phyloP scores from a whole-genome alignment of 2,329 filamentous ascomycete species.

The Penicillium sp. region DNA sequence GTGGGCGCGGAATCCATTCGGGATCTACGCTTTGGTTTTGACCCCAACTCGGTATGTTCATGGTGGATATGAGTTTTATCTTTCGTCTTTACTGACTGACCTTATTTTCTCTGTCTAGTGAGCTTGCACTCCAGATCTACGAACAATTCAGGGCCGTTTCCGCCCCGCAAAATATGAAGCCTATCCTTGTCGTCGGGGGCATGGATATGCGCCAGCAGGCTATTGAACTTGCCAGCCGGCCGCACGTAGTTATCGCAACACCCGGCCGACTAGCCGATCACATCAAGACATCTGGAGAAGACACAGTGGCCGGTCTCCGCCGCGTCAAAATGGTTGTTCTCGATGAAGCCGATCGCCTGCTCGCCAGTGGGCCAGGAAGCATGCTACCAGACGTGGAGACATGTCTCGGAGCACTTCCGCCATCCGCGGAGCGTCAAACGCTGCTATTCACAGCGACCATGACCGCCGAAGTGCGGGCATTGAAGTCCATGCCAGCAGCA shows the following conservation, averaged over 20 bases:
- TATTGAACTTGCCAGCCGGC: slow-evolving; percentile 73
- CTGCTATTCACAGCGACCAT: slow-evolving; percentile 95
- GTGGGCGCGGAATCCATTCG: slow-evolving; percentile 88
- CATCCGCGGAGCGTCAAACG: slow-evolving; percentile 77
- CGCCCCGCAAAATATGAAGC: slow-evolving; percentile 80
- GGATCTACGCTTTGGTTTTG: slow-evolving; percentile 83
- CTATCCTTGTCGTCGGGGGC: slow-evolving; percentile 85
- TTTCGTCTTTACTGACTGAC: background rate
- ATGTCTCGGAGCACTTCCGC: slow-evolving; percentile 77
- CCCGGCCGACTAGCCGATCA: slow-evolving; percentile 92
- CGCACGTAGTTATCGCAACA: slow-evolving; percentile 91
- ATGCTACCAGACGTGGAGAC: slow-evolving; percentile 95
- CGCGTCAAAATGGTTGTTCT: slow-evolving; percentile 83
- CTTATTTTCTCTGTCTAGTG: slow-evolving; percentile 49
- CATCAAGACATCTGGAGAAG: slow-evolving; percentile 83
- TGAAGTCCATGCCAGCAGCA: slow-evolving; percentile 72
- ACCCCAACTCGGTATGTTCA: slow-evolving; percentile 71
- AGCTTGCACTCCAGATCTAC: slow-evolving; percentile 91
- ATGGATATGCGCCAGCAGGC: slow-evolving; percentile 91
- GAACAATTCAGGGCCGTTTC: slow-evolving; percentile 95
- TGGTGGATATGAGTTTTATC: background rate
- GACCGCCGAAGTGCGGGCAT: slow-evolving; percentile 81
- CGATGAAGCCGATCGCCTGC: slow-evolving; percentile 89
- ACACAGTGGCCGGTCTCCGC: slow-evolving; percentile 78
- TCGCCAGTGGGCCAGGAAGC: slow-evolving; percentile 70